Evolutionary conservation across 116 monocot genomes (phyloP).

Genomic region (Cymodocea nodosa): DNA sequence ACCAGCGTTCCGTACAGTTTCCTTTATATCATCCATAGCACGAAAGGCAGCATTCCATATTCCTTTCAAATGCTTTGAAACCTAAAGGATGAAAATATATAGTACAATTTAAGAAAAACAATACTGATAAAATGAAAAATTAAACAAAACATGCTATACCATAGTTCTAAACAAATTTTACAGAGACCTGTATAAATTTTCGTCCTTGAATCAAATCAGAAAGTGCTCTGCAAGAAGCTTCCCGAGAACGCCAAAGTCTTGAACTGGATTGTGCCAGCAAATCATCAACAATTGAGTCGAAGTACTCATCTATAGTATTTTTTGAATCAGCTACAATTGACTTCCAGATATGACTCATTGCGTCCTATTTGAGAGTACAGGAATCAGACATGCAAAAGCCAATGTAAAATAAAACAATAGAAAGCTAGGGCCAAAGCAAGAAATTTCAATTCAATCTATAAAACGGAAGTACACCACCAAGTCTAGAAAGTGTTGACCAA

Average conservation of each 20-base stretch:
- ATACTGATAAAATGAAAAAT: not conserved
- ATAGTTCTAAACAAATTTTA: no score
- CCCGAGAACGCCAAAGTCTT: constrained; percentile 95
- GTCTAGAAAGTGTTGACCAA: no score
- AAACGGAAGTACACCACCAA: no score
- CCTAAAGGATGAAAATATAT: constrained; percentile 22
- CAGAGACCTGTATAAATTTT: constrained; percentile 64
- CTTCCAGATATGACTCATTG: constrained; percentile 98
- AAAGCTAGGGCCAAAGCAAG: no score
- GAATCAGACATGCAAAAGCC: not conserved
- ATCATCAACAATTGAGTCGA: constrained; percentile 81
- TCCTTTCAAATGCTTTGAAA: constrained; percentile 72
- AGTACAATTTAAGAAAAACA: not conserved
- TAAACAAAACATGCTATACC: no score
- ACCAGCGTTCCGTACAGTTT: constrained; percentile 92
- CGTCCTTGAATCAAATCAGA: constrained; percentile 95
- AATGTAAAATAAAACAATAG: not conserved
- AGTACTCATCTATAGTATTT: constrained; percentile 87
- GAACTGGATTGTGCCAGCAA: constrained; percentile 83
- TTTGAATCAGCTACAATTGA: constrained; percentile 86
- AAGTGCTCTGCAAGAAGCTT: constrained; percentile 95
- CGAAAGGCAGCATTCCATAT: constrained; percentile 85
- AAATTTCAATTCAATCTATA: not conserved
- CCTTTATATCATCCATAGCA: constrained; percentile 99
- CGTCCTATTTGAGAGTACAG: constrained; percentile 41